phyloP scores from a whole-genome alignment of 2,329 filamentous ascomycete species.

The Parasarocladium wereldwijsianum region DNA sequence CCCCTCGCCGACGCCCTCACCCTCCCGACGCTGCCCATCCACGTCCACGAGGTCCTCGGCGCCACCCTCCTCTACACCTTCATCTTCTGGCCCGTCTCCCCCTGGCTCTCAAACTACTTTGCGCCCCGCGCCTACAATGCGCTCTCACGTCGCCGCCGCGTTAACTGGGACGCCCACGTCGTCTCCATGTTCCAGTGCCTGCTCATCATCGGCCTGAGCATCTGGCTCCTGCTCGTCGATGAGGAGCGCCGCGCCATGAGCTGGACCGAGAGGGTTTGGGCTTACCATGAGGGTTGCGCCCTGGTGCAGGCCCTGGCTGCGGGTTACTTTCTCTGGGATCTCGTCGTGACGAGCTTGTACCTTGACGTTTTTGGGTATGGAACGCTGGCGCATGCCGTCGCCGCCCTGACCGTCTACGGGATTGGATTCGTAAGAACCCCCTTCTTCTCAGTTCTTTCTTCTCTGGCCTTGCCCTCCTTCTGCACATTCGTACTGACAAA shows the following conservation, averaged over 20 bases:
- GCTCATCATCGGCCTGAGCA: constrained; percentile 56
- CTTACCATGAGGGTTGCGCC: constrained; percentile 57
- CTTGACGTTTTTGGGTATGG: constrained; percentile 61
- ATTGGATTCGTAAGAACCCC: constrained; percentile 61
- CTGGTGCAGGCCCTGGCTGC: constrained; percentile 64
- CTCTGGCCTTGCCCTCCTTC: neutral
- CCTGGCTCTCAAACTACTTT: constrained; percentile 45
- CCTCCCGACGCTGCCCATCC: constrained; percentile 54
- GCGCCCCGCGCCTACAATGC: constrained; percentile 52
- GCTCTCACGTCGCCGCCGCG: constrained; percentile 42
- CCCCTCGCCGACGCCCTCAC: constrained; percentile 48
- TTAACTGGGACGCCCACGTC: constrained; percentile 79
- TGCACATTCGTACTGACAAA: constrained; percentile 6
- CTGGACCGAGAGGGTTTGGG: constrained; percentile 57
- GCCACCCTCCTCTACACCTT: constrained; percentile 54
- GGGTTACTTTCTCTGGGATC: constrained; percentile 77
- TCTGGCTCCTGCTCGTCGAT: constrained; percentile 59
- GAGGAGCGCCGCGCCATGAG: constrained; percentile 52
- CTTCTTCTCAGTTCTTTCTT: neutral
- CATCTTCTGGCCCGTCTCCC: constrained; percentile 52
- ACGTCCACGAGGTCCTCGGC: constrained; percentile 62
- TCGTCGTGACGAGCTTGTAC: constrained; percentile 53
- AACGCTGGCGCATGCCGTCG: constrained; percentile 62
- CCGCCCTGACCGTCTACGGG: constrained; percentile 58
- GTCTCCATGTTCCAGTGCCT: constrained; percentile 69